Evolutionary conservation across 208 protist species (phyloP).

Genomic region (Wallacemonas sp.): DNA sequence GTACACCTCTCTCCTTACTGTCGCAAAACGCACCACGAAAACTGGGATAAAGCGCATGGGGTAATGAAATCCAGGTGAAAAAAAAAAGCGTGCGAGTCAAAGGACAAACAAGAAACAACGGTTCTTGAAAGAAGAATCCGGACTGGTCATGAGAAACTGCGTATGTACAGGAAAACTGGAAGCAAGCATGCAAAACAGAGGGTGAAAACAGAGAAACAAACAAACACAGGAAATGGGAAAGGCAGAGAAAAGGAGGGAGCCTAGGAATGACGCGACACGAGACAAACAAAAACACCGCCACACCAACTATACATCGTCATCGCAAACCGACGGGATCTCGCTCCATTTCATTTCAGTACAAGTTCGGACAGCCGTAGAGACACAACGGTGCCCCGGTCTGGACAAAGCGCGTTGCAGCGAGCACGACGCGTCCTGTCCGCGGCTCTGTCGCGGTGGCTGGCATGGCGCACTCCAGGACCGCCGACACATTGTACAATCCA

Average conservation of each 20-base stretch:
- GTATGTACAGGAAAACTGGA: background rate
- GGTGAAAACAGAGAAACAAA: background rate
- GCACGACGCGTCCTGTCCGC: constrained; percentile 2
- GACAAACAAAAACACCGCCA: background rate
- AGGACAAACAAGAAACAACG: background rate
- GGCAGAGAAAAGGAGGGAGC: background rate
- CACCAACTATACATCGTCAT: background rate
- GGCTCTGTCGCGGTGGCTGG: background rate
- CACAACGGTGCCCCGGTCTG: background rate
- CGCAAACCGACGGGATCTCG: background rate
- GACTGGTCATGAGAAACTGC: background rate
- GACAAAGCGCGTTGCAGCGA: constrained; percentile 1
- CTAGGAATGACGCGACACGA: background rate
- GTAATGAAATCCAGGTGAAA: too few relatives aligned
- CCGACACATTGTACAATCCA: constrained; percentile 4
- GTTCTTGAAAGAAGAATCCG: background rate
- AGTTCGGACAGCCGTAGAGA: constrained; percentile 9
- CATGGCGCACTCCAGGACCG: background rate
- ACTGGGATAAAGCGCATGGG: too few relatives aligned
- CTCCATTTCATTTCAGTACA: background rate
- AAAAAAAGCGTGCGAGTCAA: constrained; percentile 12
- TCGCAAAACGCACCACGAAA: too few relatives aligned
- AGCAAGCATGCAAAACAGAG: background rate
- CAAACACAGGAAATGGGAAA: background rate
- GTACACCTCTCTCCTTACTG: background rate